phyloP scores from a whole-genome alignment of 768 basidiomycete genomes.

The Kwoniella sp. region DNA sequence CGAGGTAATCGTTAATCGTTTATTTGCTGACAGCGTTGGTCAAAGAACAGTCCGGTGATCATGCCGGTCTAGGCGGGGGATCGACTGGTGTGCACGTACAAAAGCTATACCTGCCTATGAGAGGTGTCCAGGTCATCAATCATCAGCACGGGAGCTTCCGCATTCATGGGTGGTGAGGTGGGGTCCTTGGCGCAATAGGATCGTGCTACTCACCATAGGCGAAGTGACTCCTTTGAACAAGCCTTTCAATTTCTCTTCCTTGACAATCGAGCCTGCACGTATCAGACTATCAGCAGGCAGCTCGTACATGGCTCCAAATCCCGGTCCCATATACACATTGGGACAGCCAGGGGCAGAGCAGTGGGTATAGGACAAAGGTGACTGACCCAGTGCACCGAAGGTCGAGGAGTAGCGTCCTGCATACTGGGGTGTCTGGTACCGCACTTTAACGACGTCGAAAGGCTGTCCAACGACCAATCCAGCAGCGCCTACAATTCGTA shows the following conservation, averaged over 20 bases:
- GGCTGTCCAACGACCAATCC: constrained; percentile 74
- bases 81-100: constrained; percentile 25
- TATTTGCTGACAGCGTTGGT: background rate
- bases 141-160: no score
- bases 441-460: constrained; percentile 66
- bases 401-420: constrained; percentile 49
- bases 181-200: no score
- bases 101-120: constrained; percentile 54
- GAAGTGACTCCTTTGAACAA: constrained; percentile 61
- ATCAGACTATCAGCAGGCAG: background rate
- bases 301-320: no score
- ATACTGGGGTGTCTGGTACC: constrained; percentile 55
- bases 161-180: no score
- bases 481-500: constrained; percentile 65
- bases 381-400: constrained; percentile 50
- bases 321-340: no score
- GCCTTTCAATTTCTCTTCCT: constrained; percentile 52
- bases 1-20: background rate
- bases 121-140: background rate
- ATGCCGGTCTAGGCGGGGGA: no score
- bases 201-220: constrained; percentile 66
- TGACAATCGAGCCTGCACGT: constrained; percentile 42
- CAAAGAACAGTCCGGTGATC: no score
- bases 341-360: no score
- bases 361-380: no score